Conservation (phyloP, 192 early-diverging fungal species). For the Linnemannia hyalina region DNA sequence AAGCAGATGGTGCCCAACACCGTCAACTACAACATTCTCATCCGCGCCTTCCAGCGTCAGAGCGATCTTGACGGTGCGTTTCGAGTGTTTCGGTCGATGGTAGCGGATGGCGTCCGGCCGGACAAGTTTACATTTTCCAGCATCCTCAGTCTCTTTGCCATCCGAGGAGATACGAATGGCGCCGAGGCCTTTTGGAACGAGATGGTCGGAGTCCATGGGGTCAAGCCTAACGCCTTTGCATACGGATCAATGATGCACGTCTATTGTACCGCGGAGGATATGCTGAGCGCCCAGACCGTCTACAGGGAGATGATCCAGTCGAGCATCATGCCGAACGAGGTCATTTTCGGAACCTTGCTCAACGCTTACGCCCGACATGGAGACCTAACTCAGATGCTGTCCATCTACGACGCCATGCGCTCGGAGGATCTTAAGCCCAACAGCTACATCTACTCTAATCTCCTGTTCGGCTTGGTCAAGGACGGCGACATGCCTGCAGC, state of each 20-base stretch:
- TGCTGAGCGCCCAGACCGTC: slow-evolving; percentile 81
- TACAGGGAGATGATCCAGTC: slow-evolving; percentile 85
- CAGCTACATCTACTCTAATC: slow-evolving; percentile 60
- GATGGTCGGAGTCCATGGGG: slow-evolving; percentile 51
- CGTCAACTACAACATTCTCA: slow-evolving; percentile 62
- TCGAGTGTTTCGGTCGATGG: slow-evolving; percentile 56
- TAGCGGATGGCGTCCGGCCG: slow-evolving; percentile 46
- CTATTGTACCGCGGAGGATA: slow-evolving; percentile 76
- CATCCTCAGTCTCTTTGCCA: slow-evolving; percentile 63
- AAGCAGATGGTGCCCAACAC: slow-evolving; percentile 51
- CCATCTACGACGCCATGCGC: slow-evolving; percentile 62
- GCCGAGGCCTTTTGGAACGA: slow-evolving; percentile 59
- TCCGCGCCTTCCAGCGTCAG: slow-evolving; percentile 57
- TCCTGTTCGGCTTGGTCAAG: slow-evolving; percentile 58
- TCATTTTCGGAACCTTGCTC: slow-evolving; percentile 88
- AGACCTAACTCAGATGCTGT: slow-evolving; percentile 58
- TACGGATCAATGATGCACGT: slow-evolving; percentile 85
- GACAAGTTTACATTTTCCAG: slow-evolving; percentile 63
- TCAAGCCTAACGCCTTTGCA: slow-evolving; percentile 59
- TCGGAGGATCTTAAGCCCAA: slow-evolving; percentile 52
- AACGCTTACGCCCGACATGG: slow-evolving; percentile 73
- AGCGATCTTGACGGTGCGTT: slow-evolving; percentile 60
- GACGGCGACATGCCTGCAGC: slow-evolving; percentile 56
- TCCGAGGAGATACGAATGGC: slow-evolving; percentile 50
- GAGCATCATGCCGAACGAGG: slow-evolving; percentile 73